Conservation (phyloP, 768 basidiomycete genomes). For the Podaxis mareebaensis region DNA sequence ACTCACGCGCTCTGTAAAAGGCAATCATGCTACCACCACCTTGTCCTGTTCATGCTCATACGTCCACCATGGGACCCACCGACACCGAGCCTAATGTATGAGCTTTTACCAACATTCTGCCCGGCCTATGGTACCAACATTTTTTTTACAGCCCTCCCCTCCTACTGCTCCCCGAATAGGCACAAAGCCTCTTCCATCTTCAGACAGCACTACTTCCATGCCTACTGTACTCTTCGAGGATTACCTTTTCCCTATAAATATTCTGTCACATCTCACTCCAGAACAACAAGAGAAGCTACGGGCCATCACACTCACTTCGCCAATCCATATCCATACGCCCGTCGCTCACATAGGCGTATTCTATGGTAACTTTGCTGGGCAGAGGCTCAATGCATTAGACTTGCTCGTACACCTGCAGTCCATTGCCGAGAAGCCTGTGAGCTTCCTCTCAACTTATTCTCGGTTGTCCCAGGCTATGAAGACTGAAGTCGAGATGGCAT, state of each 20-base stretch:
- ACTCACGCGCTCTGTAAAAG: background rate
- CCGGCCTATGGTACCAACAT: too few species aligned
- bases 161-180: background rate
- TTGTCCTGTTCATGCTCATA: background rate
- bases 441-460: background rate
- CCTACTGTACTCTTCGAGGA: background rate
- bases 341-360: background rate
- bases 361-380: background rate
- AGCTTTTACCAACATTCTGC: too few species aligned
- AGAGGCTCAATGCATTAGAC: background rate
- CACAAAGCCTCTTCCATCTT: background rate
- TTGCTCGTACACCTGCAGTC: background rate
- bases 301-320: background rate
- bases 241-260: background rate
- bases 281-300: background rate
- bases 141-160: too few species aligned
- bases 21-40: background rate
- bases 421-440: background rate
- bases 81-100: too few species aligned
- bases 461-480: background rate
- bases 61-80: too few species aligned
- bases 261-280: background rate
- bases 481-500: background rate
- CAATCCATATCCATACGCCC: slow-evolving; percentile 4
- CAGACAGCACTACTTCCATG: background rate